Conservation (phyloP, 805 yeast species). For the Pichia occidentalis region DNA sequence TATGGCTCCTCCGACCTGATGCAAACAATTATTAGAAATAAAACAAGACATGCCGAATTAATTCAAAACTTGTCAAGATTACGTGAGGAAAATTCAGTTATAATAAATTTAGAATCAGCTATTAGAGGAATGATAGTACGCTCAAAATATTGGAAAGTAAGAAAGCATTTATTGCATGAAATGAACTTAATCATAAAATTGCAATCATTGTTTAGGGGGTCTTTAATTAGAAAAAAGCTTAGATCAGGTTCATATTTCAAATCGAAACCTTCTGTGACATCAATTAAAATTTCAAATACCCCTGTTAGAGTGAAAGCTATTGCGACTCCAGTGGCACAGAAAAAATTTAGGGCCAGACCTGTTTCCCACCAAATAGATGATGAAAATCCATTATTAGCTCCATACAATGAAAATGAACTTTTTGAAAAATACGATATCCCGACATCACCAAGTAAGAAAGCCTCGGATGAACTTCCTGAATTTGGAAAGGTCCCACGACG, state of each 20-base stretch:
- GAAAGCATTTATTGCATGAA: slow-evolving; percentile 19
- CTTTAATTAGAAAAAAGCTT: slow-evolving; percentile 12
- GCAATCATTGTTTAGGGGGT: slow-evolving; percentile 42
- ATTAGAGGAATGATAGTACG: slow-evolving; percentile 29
- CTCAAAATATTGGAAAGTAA: slow-evolving; percentile 15
- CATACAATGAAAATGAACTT: slow-evolving; percentile 11
- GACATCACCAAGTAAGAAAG: not conserved
- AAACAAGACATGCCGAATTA: slow-evolving; percentile 19
- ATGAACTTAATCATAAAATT: slow-evolving; percentile 26
- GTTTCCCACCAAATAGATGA: too few species aligned
- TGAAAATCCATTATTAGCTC: slow-evolving; percentile 3
- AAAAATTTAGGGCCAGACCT: too few species aligned
- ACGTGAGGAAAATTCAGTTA: slow-evolving; percentile 14
- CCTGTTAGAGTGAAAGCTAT: too few species aligned
- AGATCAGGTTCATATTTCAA: not conserved
- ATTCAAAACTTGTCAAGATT: slow-evolving; percentile 16
- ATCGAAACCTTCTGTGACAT: not conserved
- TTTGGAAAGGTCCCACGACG: slow-evolving; percentile 11
- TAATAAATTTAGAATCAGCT: slow-evolving; percentile 31
- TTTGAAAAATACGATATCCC: slow-evolving; percentile 14
- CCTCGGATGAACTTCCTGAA: not conserved
- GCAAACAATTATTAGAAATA: slow-evolving; percentile 34
- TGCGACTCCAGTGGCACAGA: too few species aligned
- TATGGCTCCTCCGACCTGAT: slow-evolving; percentile 26
- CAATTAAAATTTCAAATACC: not conserved